These are phyloP conservation scores for Lepidium campestre DNA, from an alignment of 441 rosid genomes.

Conservation along the genomic window DNA sequence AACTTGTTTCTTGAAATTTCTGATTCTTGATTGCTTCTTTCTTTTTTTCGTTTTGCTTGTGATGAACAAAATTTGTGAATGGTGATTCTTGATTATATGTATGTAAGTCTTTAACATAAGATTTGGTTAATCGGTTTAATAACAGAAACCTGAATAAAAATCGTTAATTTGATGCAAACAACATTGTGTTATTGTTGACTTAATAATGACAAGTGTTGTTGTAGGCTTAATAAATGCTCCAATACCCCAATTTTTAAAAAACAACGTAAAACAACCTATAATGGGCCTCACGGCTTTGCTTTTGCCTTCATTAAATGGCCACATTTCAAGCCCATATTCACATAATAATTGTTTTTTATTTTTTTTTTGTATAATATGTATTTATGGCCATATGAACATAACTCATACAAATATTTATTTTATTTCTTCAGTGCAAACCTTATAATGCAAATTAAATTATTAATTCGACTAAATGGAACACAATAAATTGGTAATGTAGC, in stretches of 20 bases:
- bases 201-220: background rate
- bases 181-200: background rate
- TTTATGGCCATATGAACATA: background rate
- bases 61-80: constrained; percentile 1
- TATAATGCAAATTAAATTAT: background rate
- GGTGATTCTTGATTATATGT: background rate
- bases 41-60: background rate
- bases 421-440: background rate
- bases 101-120: background rate
- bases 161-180: no score
- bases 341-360: no score
- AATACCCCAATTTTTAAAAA: background rate
- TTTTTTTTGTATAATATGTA: no score
- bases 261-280: background rate
- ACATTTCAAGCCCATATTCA: background rate
- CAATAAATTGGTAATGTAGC: background rate
- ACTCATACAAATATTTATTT: background rate
- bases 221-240: background rate
- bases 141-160: no score
- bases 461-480: background rate
- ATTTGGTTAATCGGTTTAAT: background rate
- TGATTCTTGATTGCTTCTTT: background rate
- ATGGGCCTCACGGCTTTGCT: background rate
- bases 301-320: background rate
- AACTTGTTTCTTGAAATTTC: background rate